Evolutionary conservation across 495 filamentous ascomycete genomes (phyloP), one percentile per base, ranked within the genome.

Genomic region (Aspergillus egyptiacus): DNA sequence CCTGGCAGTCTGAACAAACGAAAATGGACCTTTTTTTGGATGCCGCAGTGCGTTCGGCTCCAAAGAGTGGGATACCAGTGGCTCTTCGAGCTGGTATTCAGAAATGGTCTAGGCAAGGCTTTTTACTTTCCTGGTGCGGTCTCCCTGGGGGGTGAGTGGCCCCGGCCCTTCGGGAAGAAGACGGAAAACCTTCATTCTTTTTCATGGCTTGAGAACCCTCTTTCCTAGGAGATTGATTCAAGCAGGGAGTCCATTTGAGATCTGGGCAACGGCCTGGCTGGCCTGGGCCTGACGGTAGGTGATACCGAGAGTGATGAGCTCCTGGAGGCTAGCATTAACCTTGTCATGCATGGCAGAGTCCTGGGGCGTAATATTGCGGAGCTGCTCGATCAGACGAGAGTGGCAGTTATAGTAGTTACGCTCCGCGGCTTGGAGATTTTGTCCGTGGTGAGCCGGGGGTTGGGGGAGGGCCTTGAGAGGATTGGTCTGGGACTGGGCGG

Each of bases 321-420:
- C 71, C 59, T 74, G 69, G 41, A 74, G 65, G 54, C 69, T 67
- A 45, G 71, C 69, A 54, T 74, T 74, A 53, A 71, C 69, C 61
- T 70, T 70, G 50, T 74, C 71, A 37, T 74, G 71, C 62, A 68
- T 64, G 9, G 65, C 57, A 9, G 59, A 66, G 42, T 74, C 68
- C 62, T 71, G 65, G 6, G 71, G 71, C 9, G 49, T 64, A 54
- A 72, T 73, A 41, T 56, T 69, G 59, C 44, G 46, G 13, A 74
- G 55, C 34, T 74, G 63, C 46, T 72, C 68, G 15, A 74, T 59
- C 31, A 74, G 58, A 11, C 69, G 67, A 1, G 62, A 50, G 43
- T 69, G 71, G 53, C 69, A 73, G 50, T 68, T 65, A 50, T 66
- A 66, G 54, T 71, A 74, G 55, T 64, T 72, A 19, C 65, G 60